Evolutionary conservation across 192 early-diverging fungal species (phyloP), one percentile per base, ranked within the genome.

Genomic region (Rhizophagus prolifer): DNA sequence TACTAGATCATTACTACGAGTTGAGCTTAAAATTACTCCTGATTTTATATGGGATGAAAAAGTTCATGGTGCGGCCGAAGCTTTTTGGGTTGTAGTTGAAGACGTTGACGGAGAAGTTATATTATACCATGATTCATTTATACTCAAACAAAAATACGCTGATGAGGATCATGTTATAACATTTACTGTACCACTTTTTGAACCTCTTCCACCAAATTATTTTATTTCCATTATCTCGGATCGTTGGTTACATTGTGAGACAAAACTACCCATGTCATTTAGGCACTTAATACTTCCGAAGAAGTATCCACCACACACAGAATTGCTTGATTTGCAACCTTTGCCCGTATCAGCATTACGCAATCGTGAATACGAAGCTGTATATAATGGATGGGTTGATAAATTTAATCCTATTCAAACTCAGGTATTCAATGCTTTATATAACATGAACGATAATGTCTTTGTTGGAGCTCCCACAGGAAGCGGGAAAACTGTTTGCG

Each of bases 331-430:
- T 85, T 82, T 98, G 81, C 94, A 97, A 81, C 95, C 97, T 16
- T 82, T 97, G 44, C 91, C 92, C 2, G 88, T 94, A 9, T 79
- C 90, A 31, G 95, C 94, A 21, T 84, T 97, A 59, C 88, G 90
- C 38, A 94, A 94, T 72, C 79, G 86, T 13, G 91, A 87, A 65
- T 94, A 89, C 79, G 95, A 96, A 81, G 76, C 77, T 4, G 78
- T 93, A 0, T 97, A 92, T 75, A 81, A 75, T 5, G 77, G 80
- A 54, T 83, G 84, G 65, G 84, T 92, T 60, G 79, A 83, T 64
- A 83, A 86, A 25, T 97, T 98, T 82, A 98, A 98, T 79, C 94
- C 97, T 14, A 92, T 99, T 58, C 98, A 99, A 85, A 97, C 97
- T 1, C 97, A 98, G 80, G 89, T 91, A 2, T 98, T 98, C 84